These are phyloP conservation scores for Dichotomocladium elegans DNA, from an alignment of 371 early-diverging fungal genomes.

Conservation along the genomic window DNA sequence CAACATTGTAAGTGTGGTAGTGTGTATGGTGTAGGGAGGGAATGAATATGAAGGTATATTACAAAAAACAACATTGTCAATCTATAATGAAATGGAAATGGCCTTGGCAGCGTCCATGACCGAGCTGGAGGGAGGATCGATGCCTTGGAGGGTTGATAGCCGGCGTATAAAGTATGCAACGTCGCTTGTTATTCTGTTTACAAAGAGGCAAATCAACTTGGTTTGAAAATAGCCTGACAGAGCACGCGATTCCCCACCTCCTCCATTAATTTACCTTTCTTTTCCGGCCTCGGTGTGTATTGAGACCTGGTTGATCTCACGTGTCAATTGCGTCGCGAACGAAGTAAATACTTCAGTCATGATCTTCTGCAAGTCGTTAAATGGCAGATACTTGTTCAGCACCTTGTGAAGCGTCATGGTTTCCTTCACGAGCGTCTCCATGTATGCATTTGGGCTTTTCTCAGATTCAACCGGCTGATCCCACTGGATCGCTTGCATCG, in stretches of 20 bases:
- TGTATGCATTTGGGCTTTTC: slow-evolving; percentile 54
- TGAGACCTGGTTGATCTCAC: slow-evolving; percentile 59
- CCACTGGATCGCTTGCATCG: slow-evolving; percentile 69
- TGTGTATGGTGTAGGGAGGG: too few relatives aligned
- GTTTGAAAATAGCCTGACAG: background rate
- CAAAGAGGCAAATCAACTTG: too few relatives aligned
- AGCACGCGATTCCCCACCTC: background rate
- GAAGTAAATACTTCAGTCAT: slow-evolving; percentile 72
- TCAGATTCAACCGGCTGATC: slow-evolving; percentile 55
- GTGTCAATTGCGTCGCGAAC: slow-evolving; percentile 73
- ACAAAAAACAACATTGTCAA: background rate
- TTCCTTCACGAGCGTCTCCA: slow-evolving; percentile 88
- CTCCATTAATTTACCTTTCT: slow-evolving; percentile 41
- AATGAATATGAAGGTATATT: background rate
- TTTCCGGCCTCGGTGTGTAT: slow-evolving; percentile 77
- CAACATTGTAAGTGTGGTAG: too few relatives aligned
- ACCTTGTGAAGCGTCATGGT: slow-evolving; percentile 88
- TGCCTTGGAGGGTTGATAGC: slow-evolving; percentile 63
- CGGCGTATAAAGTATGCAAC: slow-evolving; percentile 64
- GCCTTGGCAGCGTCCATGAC: slow-evolving; percentile 67
- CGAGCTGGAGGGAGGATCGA: slow-evolving; percentile 70
- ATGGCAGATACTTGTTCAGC: slow-evolving; percentile 73
- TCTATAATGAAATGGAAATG: slow-evolving; percentile 1
- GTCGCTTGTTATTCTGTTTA: slow-evolving; percentile 72
- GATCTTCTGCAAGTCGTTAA: slow-evolving; percentile 57